A percentile compares a stretch with the other conserved stretches of the same genome.
Conservation (phyloP, 257 asterid genomes). For the Rhazya stricta region DNA sequence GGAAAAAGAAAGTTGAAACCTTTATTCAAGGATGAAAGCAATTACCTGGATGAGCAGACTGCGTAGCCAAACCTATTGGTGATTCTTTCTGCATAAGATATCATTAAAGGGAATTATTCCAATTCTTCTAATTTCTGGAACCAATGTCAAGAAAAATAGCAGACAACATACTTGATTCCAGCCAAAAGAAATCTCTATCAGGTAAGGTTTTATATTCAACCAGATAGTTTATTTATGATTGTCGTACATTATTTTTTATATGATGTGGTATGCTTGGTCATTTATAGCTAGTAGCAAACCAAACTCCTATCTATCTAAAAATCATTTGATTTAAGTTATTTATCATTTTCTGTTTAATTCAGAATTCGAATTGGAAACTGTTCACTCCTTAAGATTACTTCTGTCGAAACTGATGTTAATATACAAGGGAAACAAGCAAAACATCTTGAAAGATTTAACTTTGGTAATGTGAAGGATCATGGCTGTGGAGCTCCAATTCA, state of each 20-base stretch:
- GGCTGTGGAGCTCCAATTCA: not conserved
- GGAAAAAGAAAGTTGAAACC: not conserved
- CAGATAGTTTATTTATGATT: not conserved
- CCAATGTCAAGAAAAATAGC: not conserved
- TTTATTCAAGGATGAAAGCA: not conserved
- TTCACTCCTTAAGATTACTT: not conserved
- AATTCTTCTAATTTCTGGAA: not conserved
- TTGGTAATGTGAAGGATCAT: not conserved
- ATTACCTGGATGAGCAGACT: conserved; percentile 91
- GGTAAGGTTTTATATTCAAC: not conserved
- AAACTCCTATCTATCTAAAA: not conserved
- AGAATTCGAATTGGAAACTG: not conserved
- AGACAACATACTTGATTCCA: not conserved
- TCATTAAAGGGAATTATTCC: not conserved
- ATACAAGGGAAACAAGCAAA: not conserved
- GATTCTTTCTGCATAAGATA: conserved; percentile 64
- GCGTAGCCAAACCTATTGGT: conserved; percentile 59
- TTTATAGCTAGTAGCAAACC: not conserved
- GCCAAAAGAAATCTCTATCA: not conserved
- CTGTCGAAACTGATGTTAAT: not conserved
- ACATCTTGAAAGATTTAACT: not conserved
- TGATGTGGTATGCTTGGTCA: not conserved
- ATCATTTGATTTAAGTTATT: not conserved
- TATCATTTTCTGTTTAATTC: not conserved
- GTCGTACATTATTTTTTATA: not conserved